A percentile compares a stretch with the other conserved stretches of the same genome.
Conservation (phyloP, 495 filamentous ascomycete species). For the Talaromyces borbonicus region DNA sequence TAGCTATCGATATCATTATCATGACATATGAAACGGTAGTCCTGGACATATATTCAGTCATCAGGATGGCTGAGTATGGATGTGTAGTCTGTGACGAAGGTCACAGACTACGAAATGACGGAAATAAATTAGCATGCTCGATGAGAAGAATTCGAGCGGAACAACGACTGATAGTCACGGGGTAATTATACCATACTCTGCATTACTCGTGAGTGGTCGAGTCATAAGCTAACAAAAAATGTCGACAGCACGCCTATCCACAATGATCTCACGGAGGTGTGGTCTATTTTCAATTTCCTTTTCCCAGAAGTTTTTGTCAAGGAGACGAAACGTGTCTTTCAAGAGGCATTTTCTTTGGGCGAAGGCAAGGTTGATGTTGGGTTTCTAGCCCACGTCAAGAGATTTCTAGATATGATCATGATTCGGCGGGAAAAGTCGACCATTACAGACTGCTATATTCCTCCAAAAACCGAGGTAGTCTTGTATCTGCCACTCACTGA, state of each 20-base stretch:
- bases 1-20: conserved; percentile 42
- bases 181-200: conserved; percentile 19
- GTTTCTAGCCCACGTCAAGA: conserved; percentile 44
- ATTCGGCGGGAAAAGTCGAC: conserved; percentile 54
- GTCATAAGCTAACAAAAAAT: neutral
- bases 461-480: conserved; percentile 48
- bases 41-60: conserved; percentile 49
- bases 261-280: conserved; percentile 53
- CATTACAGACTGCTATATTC: conserved; percentile 47
- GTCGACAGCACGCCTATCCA: conserved; percentile 45
- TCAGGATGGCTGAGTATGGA: conserved; percentile 46
- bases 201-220: neutral
- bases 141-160: conserved; percentile 44
- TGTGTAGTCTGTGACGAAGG: conserved; percentile 52
- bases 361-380: conserved; percentile 43
- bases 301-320: conserved; percentile 52
- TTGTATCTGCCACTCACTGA: conserved; percentile 52
- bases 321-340: conserved; percentile 42
- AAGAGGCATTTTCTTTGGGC: conserved; percentile 47
- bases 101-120: conserved; percentile 51
- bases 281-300: conserved; percentile 54
- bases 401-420: conserved; percentile 52
- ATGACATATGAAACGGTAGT: conserved; percentile 55
- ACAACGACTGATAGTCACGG: conserved; percentile 52
- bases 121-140: conserved; percentile 37